Conservation (phyloP, 768 basidiomycete genomes). For the Pholiota molesta region DNA sequence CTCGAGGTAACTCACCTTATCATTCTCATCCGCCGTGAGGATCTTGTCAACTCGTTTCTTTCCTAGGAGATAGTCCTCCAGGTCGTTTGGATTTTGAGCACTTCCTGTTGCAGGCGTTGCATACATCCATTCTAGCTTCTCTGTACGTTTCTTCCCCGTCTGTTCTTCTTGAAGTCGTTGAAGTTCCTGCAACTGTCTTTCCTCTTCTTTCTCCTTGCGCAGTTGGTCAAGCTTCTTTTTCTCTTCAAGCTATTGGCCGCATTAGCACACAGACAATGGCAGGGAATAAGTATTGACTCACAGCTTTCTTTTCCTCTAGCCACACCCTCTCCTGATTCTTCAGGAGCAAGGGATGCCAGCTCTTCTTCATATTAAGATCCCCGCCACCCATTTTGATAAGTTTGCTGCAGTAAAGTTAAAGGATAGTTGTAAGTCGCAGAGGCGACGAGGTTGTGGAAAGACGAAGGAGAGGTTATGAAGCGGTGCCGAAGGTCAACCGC, state of each 20-base stretch:
- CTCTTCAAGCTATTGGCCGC: slow-evolving; percentile 77
- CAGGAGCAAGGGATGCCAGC: slow-evolving; percentile 97
- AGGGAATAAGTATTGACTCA: slow-evolving; percentile 41
- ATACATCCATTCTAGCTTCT: slow-evolving; percentile 99
- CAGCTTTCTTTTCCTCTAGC: slow-evolving; percentile 97
- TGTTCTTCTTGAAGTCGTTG: slow-evolving; percentile 95
- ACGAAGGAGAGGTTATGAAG: background rate
- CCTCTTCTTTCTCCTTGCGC: slow-evolving; percentile 97
- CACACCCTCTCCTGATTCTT: slow-evolving; percentile 99
- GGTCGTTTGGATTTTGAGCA: slow-evolving; percentile 82
- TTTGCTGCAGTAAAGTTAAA: slow-evolving; percentile 10
- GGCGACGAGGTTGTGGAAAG: background rate
- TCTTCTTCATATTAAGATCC: slow-evolving; percentile 99
- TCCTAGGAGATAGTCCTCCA: slow-evolving; percentile 96
- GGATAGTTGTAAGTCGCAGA: background rate
- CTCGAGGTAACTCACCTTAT: slow-evolving; percentile 56
- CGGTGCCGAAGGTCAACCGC: background rate
- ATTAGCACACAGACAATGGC: slow-evolving; percentile 9
- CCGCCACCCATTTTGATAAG: slow-evolving; percentile 92
- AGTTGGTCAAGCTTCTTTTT: slow-evolving; percentile 98
- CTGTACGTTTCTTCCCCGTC: slow-evolving; percentile 91
- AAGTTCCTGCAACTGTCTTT: slow-evolving; percentile 93
- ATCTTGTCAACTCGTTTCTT: slow-evolving; percentile 99
- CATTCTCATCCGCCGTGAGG: slow-evolving; percentile 88
- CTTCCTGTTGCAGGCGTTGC: slow-evolving; percentile 94